A percentile compares a stretch with the other conserved stretches of the same genome.
These are phyloP conservation scores for Linnemannia schmuckeri DNA, from an alignment of 192 early-diverging fungal genomes.

Conservation along the genomic window DNA sequence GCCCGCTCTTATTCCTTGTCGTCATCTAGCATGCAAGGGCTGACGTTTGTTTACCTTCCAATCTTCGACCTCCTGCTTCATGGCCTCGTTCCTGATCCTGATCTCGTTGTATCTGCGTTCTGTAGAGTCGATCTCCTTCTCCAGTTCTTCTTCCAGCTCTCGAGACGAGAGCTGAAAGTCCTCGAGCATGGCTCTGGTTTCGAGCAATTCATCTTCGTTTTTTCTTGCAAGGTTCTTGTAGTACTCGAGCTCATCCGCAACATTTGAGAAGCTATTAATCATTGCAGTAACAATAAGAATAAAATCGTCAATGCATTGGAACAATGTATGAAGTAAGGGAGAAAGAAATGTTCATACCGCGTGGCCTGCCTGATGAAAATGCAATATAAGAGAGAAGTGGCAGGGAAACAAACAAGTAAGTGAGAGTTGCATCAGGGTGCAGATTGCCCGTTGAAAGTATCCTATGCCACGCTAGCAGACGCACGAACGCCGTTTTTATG, in stretches of 20 bases:
- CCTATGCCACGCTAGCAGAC: background rate
- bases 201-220: slow-evolving; percentile 65
- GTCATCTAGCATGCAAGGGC: background rate
- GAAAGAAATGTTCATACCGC: background rate
- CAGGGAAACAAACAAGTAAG: background rate
- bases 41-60: slow-evolving; percentile 69
- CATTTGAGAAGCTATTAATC: slow-evolving; percentile 37
- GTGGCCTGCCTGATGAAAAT: background rate
- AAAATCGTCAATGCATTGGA: background rate
- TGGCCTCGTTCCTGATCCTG: slow-evolving; percentile 72
- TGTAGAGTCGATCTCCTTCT: slow-evolving; percentile 77
- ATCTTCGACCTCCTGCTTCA: slow-evolving; percentile 75
- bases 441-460: background rate
- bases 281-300: background rate
- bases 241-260: slow-evolving; percentile 77
- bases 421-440: background rate
- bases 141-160: slow-evolving; percentile 80
- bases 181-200: slow-evolving; percentile 72
- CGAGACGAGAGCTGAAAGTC: slow-evolving; percentile 76
- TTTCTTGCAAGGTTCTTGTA: slow-evolving; percentile 67
- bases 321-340: background rate
- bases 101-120: slow-evolving; percentile 76
- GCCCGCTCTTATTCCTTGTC: slow-evolving; percentile 2
- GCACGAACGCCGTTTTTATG: slow-evolving; percentile 1
- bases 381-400: background rate